Conservation (phyloP, 192 early-diverging fungal species). For the Linderina pennispora region DNA sequence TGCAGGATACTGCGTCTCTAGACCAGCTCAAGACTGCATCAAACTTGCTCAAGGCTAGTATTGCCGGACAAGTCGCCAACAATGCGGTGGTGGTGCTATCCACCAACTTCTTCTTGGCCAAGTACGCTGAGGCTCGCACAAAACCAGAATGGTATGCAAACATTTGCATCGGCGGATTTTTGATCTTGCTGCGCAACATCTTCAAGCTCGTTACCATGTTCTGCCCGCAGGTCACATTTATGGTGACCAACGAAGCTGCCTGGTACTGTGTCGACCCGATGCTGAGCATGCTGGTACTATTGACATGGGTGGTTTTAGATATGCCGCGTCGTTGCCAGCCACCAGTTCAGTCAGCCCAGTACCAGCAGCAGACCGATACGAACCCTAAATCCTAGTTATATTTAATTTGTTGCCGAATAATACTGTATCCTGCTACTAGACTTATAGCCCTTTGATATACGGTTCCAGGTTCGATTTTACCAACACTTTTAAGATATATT, state of each 20-base stretch:
- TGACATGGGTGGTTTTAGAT: slow-evolving; percentile 8
- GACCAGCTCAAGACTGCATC: neutral
- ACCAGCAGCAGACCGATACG: no score
- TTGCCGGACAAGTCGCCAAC: slow-evolving; percentile 1
- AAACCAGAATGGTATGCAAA: neutral
- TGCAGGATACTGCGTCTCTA: neutral
- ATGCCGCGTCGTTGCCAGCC: slow-evolving; percentile 5
- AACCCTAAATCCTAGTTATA: no score
- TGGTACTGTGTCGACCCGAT: slow-evolving; percentile 13
- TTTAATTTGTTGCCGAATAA: no score
- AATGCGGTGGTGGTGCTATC: slow-evolving; percentile 2
- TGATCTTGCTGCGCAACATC: slow-evolving; percentile 2
- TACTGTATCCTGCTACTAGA: no score
- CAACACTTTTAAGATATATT: no score
- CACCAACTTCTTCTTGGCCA: neutral
- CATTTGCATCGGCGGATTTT: slow-evolving; percentile 3
- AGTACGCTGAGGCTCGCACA: slow-evolving; percentile 3
- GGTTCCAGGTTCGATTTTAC: no score
- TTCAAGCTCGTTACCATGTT: slow-evolving; percentile 2
- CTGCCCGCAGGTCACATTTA: neutral
- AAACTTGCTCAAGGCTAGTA: slow-evolving; percentile 9
- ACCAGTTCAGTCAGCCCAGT: no score
- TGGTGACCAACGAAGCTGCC: slow-evolving; percentile 5
- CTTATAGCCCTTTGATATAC: no score
- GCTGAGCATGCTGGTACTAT: slow-evolving; percentile 3